Base-by-base conservation (phyloP, 2,329 filamentous ascomycete genomes). In the Aaosphaeria pasadenensis region DNA sequence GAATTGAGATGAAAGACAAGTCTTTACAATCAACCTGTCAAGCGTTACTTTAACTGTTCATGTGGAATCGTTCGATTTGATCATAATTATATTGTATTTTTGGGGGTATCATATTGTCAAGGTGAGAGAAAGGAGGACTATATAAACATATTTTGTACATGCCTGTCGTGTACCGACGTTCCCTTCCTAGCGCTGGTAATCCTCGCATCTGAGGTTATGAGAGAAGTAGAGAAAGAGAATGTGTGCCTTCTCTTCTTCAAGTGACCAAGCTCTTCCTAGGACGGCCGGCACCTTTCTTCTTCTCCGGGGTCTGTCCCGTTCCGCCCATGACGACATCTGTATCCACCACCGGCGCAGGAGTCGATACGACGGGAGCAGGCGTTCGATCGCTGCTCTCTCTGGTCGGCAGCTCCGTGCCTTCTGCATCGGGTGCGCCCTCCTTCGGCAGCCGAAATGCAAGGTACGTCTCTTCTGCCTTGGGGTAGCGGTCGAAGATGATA, bases 361-460 rank as follows among this genome's bases (percentile, higher is more conserved):
- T 40, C 17, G 39, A 17, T n/a, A 24, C 17, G 17, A 24, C 17
- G 17, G 17, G 17, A 36, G 49, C 45, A 41, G 60, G 58, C 17
- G 58, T 63, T 4, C 41, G 60, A 45, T 59, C 59, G 2, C 54
- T 54, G 38, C 53, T 62, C 39, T 57, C 50, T 30, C 28, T 57
- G 3, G 41, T 24, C 11, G 7, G 24, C 9, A 17, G 7, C 11
- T 42, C 32, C 28, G 47, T 49, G 42, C 46, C 51, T 11, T 51
- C 54, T 13, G 55, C 54, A 30, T 29, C 46, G 31, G 51, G 52
- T 39, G 17, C 42, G 11, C 71, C 69, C n/a, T 70, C 63, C 40
- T 59, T 60, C 3, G 82, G 82, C 43, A 85, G 63, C 43, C 78
- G 74, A 46, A 83, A 70, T 1, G 81, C 80, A 5, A 47, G 45